Evolutionary conservation across 2,329 filamentous ascomycete genomes (phyloP).

Genomic region (Endoconidiophora polonica): DNA sequence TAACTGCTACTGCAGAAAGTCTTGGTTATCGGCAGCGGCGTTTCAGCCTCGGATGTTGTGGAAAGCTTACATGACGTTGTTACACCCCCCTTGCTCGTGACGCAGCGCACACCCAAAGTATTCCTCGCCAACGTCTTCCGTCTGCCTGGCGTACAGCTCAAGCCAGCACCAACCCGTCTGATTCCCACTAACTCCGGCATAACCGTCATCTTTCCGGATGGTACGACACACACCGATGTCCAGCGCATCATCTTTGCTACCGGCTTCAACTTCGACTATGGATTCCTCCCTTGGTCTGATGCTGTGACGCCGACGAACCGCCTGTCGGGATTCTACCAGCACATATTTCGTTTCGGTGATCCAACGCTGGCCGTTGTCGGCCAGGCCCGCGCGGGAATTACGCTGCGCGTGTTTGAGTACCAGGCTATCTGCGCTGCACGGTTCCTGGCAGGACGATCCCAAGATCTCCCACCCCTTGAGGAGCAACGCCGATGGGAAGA

Average conservation of each 20-base stretch:
- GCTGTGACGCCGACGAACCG: conserved; percentile 12
- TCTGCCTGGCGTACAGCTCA: neutral
- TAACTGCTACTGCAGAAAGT: conserved; percentile 23
- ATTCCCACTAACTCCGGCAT: conserved; percentile 18
- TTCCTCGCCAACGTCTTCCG: conserved; percentile 4
- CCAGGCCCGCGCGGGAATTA: conserved; percentile 22
- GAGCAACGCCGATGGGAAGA: conserved; percentile 22
- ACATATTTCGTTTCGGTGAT: conserved; percentile 22
- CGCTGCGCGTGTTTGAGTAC: conserved; percentile 24
- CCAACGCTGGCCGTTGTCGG: conserved; percentile 21
- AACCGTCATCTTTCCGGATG: conserved; percentile 32
- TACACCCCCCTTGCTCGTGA: neutral
- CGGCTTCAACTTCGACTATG: conserved; percentile 40
- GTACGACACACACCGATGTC: conserved; percentile 29
- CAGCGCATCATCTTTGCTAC: conserved; percentile 44
- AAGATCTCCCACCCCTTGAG: conserved; percentile 15
- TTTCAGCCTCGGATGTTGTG: conserved; percentile 40
- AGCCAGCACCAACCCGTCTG: neutral
- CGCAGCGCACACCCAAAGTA: conserved; percentile 1
- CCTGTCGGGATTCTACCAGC: conserved; percentile 22
- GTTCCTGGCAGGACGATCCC: conserved; percentile 20
- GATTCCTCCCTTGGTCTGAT: conserved; percentile 26
- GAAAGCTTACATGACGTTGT: conserved; percentile 27
- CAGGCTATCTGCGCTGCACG: conserved; percentile 24
- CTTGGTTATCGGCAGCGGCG: conserved; percentile 38